phyloP scores from a whole-genome alignment of 176 grass and related monocot genomes.

The Eragrostis nindensis region DNA sequence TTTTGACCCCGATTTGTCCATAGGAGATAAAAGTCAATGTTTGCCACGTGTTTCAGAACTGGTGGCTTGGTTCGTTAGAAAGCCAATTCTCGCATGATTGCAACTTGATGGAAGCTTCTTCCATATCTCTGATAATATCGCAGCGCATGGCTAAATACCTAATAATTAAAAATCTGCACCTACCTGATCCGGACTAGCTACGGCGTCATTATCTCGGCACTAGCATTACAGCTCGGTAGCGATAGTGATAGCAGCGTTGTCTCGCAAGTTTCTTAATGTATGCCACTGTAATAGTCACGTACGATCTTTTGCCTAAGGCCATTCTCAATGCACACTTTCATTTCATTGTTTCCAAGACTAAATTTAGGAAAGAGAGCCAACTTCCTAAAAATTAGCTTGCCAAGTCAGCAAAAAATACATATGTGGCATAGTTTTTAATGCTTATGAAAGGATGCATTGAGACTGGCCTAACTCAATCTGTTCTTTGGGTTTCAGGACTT shows the following conservation, averaged over 20 bases:
- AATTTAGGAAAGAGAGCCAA: too few relatives aligned
- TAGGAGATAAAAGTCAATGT: slow-evolving; percentile 29
- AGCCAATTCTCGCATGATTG: slow-evolving; percentile 14
- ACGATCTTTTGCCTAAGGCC: not conserved
- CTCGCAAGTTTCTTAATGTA: not conserved
- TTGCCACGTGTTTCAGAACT: slow-evolving; percentile 4
- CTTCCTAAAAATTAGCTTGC: too few relatives aligned
- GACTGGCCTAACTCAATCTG: slow-evolving; percentile 16
- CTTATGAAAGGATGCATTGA: too few relatives aligned
- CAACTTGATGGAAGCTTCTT: slow-evolving; percentile 39
- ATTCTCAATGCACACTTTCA: too few relatives aligned
- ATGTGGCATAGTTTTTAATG: too few relatives aligned
- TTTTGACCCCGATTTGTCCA: not conserved
- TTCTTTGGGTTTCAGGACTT: slow-evolving; percentile 59
- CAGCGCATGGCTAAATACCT: not conserved
- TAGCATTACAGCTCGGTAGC: slow-evolving; percentile 1
- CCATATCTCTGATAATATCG: not conserved
- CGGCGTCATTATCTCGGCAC: slow-evolving; percentile 13
- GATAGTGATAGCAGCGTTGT: slow-evolving; percentile 5
- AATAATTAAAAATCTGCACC: not conserved
- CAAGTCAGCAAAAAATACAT: too few relatives aligned
- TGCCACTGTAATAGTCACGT: not conserved
- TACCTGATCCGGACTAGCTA: not conserved
- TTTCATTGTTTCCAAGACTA: too few relatives aligned
- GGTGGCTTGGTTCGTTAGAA: slow-evolving; percentile 1